These are phyloP conservation scores for Eucalyptus sp. DNA, from an alignment of 345 rosid species.

Conservation along the genomic window DNA sequence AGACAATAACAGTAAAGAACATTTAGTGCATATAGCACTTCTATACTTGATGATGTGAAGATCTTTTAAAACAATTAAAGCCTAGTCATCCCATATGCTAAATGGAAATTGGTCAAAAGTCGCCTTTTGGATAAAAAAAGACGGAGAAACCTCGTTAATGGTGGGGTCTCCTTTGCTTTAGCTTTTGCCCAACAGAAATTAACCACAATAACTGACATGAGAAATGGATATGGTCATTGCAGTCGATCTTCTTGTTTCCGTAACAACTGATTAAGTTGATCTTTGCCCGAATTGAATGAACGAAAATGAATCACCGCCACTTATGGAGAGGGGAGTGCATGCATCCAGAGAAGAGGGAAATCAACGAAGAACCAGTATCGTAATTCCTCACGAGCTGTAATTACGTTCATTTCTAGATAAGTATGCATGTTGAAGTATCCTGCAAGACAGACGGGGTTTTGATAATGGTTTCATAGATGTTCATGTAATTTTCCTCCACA, in stretches of 20 bases:
- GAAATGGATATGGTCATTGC: not conserved
- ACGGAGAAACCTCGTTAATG: not conserved
- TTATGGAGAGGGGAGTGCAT: not conserved
- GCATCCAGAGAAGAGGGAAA: not conserved
- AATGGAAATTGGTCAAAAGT: not conserved
- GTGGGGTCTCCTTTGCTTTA: not conserved
- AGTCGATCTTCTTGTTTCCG: not conserved
- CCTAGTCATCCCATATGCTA: not conserved
- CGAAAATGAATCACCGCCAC: not conserved
- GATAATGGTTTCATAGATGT: not conserved
- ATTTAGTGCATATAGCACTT: not conserved
- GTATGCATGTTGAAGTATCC: not conserved
- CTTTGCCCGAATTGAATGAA: not conserved
- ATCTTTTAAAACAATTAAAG: not conserved
- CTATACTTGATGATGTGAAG: not conserved
- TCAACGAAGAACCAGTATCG: not conserved
- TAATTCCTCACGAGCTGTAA: not conserved
- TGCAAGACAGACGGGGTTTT: not conserved
- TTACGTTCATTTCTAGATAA: not conserved
- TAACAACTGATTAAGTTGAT: not conserved
- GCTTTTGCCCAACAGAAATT: constrained; percentile 8
- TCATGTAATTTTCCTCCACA: not conserved
- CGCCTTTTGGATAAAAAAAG: not conserved
- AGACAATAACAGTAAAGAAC: not conserved
- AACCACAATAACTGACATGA: constrained; percentile 11